Percentiles rank a stretch among this genome's conserved stretches.
Conservation (phyloP, 257 asterid species). For the Penstemon newberryi region DNA sequence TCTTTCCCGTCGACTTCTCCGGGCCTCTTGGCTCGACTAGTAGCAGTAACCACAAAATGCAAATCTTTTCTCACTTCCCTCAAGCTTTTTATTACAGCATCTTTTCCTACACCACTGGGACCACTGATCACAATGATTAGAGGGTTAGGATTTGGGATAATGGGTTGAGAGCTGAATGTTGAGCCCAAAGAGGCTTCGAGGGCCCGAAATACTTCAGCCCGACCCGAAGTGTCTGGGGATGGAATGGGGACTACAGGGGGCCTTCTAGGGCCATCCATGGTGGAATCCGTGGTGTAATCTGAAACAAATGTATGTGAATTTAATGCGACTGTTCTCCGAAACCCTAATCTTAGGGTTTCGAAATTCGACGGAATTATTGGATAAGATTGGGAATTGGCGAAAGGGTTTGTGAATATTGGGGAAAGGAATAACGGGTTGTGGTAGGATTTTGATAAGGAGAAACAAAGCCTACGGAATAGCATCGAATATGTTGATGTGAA, state of each 20-base stretch:
- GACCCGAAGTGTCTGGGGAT: constrained; percentile 47
- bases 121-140: constrained; percentile 84
- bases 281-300: constrained; percentile 32
- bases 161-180: constrained; percentile 65
- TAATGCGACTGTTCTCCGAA: constrained; percentile 32
- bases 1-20: constrained; percentile 89
- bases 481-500: constrained; percentile 41
- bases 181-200: constrained; percentile 81
- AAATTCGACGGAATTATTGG: constrained; percentile 30
- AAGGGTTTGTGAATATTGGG: constrained; percentile 38
- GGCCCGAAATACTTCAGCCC: constrained; percentile 67
- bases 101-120: constrained; percentile 97
- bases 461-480: constrained; percentile 58
- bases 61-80: constrained; percentile 68
- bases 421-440: constrained; percentile 41
- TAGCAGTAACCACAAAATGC: constrained; percentile 91
- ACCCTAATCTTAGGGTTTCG: constrained; percentile 35
- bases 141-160: constrained; percentile 68
- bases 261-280: constrained; percentile 56
- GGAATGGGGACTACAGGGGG: constrained; percentile 57
- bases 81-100: constrained; percentile 74
- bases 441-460: constrained; percentile 44
- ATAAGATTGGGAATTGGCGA: constrained; percentile 32
- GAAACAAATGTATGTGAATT: constrained; percentile 38
- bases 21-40: constrained; percentile 60